These are phyloP conservation scores for Syzygium oleosum DNA, from an alignment of 345 rosid species.

Conservation along the genomic window DNA sequence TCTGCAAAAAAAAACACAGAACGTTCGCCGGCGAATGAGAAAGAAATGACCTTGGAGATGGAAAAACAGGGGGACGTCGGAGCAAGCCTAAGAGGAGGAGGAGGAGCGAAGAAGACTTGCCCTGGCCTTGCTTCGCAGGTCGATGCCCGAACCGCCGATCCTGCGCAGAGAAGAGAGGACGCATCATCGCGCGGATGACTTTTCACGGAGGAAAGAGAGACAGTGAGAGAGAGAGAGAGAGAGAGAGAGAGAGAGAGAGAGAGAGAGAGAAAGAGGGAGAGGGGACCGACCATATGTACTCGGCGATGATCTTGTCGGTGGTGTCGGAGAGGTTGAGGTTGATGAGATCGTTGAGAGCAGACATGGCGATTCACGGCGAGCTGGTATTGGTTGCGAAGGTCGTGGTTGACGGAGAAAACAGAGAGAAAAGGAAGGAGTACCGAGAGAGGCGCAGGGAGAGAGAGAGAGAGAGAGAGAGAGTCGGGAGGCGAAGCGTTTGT, in stretches of 20 bases:
- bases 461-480: too few species aligned
- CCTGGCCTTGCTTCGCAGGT: slow-evolving; percentile 72
- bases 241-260: not conserved
- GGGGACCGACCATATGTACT: slow-evolving; percentile 55
- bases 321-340: slow-evolving; percentile 51
- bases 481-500: not conserved
- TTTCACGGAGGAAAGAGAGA: not conserved
- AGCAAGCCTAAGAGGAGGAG: not conserved
- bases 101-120: slow-evolving; percentile 7
- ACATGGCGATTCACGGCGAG: not conserved
- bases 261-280: not conserved
- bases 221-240: too few species aligned
- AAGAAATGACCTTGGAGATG: not conserved
- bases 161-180: slow-evolving; percentile 9
- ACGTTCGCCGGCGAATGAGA: not conserved
- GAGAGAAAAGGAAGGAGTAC: not conserved
- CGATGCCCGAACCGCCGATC: slow-evolving; percentile 80
- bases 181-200: not conserved
- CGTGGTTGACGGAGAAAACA: not conserved
- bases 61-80: not conserved
- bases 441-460: too few species aligned
- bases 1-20: slow-evolving; percentile 18
- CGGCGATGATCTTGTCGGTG: slow-evolving; percentile 65
- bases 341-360: slow-evolving; percentile 42
- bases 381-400: not conserved